Evolutionary conservation across 345 rosid genomes (phyloP).

Genomic region (Eutrema japonicum): DNA sequence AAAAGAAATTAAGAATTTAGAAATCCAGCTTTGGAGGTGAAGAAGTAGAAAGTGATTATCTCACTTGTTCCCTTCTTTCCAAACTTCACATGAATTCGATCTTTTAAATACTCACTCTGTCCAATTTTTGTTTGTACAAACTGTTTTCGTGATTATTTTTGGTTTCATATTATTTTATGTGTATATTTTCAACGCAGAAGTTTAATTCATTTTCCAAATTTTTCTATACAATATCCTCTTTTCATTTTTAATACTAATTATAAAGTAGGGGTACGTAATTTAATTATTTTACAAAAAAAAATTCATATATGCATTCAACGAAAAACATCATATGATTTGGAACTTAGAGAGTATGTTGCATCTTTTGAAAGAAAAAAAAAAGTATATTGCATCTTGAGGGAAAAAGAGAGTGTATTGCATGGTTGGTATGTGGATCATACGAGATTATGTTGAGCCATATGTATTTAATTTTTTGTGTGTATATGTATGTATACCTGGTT

Average conservation of each 20-base stretch:
- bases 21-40: constrained; percentile 10
- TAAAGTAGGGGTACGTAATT: background rate
- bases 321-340: background rate
- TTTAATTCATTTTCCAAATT: background rate
- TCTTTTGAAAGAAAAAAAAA: no score
- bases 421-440: constrained; percentile 13
- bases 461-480: background rate
- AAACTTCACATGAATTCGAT: constrained; percentile 13
- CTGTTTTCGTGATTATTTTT: background rate
- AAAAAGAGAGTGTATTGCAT: background rate
- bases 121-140: background rate
- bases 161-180: background rate
- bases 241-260: background rate
- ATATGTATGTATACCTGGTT: background rate
- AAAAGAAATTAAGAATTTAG: background rate
- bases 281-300: no score
- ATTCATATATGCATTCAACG: background rate
- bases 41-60: background rate
- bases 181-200: background rate
- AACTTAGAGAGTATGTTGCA: no score
- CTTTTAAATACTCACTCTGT: no score
- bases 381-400: no score
- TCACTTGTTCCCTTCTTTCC: background rate
- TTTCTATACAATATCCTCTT: background rate
- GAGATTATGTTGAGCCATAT: background rate